A percentile compares a stretch with the other conserved stretches of the same genome.
Evolutionary conservation across 768 basidiomycete species (phyloP).

Genomic region (Boletus rubropictus): DNA sequence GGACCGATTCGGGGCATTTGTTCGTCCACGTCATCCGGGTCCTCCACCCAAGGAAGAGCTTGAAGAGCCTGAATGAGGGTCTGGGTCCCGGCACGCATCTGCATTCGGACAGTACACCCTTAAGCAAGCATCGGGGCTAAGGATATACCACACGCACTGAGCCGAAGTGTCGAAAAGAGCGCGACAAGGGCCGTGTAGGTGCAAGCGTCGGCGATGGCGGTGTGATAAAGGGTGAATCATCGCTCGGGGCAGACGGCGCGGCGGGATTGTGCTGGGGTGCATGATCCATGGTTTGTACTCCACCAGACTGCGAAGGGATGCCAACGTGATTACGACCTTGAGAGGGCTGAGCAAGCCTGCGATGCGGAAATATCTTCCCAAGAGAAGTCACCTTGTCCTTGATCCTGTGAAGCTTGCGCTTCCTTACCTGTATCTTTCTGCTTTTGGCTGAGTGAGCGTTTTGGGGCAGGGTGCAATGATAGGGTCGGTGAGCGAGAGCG

Average conservation of each 20-base stretch:
- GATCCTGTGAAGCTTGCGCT: conserved; percentile 18
- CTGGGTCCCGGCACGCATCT: conserved; percentile 88
- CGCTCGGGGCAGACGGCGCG: conserved; percentile 21
- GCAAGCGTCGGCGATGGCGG: conserved; percentile 60
- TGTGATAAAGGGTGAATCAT: conserved; percentile 65
- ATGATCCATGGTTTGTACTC: conserved; percentile 4
- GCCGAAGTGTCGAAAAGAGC: conserved; percentile 58
- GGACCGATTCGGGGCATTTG: conserved; percentile 37
- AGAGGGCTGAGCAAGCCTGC: conserved; percentile 7
- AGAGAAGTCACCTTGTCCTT: conserved; percentile 29
- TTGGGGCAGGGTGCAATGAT: conserved; percentile 35
- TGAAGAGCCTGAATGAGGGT: conserved; percentile 86
- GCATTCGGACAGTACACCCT: conserved; percentile 8
- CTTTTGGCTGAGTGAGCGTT: conserved; percentile 52
- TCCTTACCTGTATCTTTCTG: conserved; percentile 48
- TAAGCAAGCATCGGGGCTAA: background rate
- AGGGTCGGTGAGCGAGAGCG: conserved; percentile 30
- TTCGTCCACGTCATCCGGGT: conserved; percentile 66
- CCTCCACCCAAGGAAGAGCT: conserved; percentile 73
- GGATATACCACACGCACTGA: conserved; percentile 47
- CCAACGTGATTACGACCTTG: conserved; percentile 11
- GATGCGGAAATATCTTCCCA: conserved; percentile 10
- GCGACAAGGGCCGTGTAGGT: conserved; percentile 41
- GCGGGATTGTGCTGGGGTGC: conserved; percentile 3
- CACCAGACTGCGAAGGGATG: conserved; percentile 22